Base-by-base conservation (phyloP, 208 protist species). In the Acanthamoeba lenticulata region DNA sequence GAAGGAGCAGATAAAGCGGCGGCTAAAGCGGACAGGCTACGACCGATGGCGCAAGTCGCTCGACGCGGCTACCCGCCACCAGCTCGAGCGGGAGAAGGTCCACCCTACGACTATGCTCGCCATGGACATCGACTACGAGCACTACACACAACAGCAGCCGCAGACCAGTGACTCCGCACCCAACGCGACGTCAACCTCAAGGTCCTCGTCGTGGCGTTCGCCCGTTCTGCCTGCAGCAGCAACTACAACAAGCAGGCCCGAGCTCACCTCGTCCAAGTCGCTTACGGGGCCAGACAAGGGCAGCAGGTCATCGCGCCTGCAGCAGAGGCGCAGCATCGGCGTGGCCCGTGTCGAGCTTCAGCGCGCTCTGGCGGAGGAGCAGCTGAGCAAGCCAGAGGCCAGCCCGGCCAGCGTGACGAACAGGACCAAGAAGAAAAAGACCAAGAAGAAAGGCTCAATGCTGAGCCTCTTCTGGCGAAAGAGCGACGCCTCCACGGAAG, bases 1-100 rank as follows among this genome's bases (percentile, higher is more conserved):
- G 36, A 77, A 77, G 67, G 5, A 77, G 3, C 67, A 44, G 15
- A 1, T 77, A 13, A 77, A 77, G 5, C 29, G 67, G n/a, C 29
- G 67, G 67, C 67, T 77, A n/a, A 42, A 77, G 34, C 67, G 67
- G 21, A 77, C 67, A 7, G 67, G 67, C 36, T 77, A 77, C 67
- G 17, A 29, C 6, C 29, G 67, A 13, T 77, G 67, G 67, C 67
- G 67, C 67, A 77, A 77, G 21, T 77, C 67, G 9, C 34, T 77
- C 2, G 67, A 77, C 19, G 67, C 67, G 17, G 67, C 67, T 13
- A 77, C 67, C 67, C 67, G 67, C 34, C 42, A 77, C 21, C 34
- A 77, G 67, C 67, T 77, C 27, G 57, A 65, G 57, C 3, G 57
- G 67, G 67, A 77, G 34, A 77, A 77, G 67, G 38, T 60, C 15